phyloP scores from a whole-genome alignment of 306 rosid genomes.

The Medicago ruthenica region DNA sequence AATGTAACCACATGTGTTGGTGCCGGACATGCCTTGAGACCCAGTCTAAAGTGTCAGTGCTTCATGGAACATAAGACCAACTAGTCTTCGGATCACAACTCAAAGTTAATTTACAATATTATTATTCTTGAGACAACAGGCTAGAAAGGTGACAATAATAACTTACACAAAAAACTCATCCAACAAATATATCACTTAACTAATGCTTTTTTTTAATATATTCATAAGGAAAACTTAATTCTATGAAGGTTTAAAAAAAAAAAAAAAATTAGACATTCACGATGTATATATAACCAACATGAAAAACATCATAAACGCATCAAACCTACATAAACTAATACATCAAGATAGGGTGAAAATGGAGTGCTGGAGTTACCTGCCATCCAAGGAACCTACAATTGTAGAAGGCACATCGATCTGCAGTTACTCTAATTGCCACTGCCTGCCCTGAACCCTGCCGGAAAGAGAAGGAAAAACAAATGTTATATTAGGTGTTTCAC shows the following conservation, averaged over 20 bases:
- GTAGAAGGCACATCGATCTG: constrained; percentile 96
- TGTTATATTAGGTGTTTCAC: neutral
- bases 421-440: constrained; percentile 96
- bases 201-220: constrained; percentile 1
- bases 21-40: too few species aligned
- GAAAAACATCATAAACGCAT: constrained; percentile 18
- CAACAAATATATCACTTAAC: constrained; percentile 10
- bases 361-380: constrained; percentile 70
- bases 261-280: constrained; percentile 8
- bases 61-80: constrained; percentile 6
- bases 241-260: neutral
- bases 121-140: constrained; percentile 21
- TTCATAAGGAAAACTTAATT: constrained; percentile 2
- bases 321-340: constrained; percentile 34
- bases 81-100: constrained; percentile 7
- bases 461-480: constrained; percentile 28
- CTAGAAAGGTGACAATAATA: constrained; percentile 28
- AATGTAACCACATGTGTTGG: too few species aligned
- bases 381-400: constrained; percentile 98
- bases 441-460: constrained; percentile 97
- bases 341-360: neutral
- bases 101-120: constrained; percentile 21
- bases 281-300: constrained; percentile 13
- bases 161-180: constrained; percentile 15
- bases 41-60: too few species aligned